Base-by-base conservation (phyloP, 1,139 yeast species). In the Kodamaea sp. region DNA sequence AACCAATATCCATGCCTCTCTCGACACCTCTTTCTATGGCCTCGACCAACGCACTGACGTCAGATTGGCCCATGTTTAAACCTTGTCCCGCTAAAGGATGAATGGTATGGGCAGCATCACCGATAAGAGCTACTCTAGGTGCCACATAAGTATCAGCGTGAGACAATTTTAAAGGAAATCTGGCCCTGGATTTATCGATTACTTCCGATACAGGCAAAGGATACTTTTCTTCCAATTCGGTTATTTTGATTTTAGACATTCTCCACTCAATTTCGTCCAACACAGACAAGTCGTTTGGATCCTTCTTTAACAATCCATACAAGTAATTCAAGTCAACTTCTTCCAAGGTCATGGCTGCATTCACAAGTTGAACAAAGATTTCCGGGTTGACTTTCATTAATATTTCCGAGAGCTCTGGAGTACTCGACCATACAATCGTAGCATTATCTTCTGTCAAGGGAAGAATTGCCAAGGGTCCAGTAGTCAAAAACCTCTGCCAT, bases 11-110 rank as follows among this genome's bases (percentile, higher is more conserved):
- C 44, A 86, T 69, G 0, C 99, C 99, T 28, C 96, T 69, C 22
- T 67, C 65, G 3, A 77, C 64, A 1, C 95, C 95, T 8, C 48
- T 66, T 46, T 87, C 95, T 26, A 92, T 56, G 0, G 94, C 86
- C 1, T 59, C 66, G 1, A 83, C 79, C 26, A 92, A 69, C 2
- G 82, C 68, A 37, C 81, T 81, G 2, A 87, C 96, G 54, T 92
- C 99, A 22, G 84, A 81, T 57, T 90, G 97, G n/a, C 98, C 98
- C 96, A 92, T 89, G 57, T 92, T 92, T 41, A 92, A 74, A 11
- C 99, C 98, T 61, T 94, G 98, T 4, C 99, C 99, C 2, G 97
- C 97, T 40, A 92, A 70, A 2, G 99, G 98, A 57, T 92, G 98
- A 1, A 96, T 87, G 0, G 97, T 84, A 50, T 92, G 99, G 0